A percentile compares a stretch with the other conserved stretches of the same genome.
These are phyloP conservation scores for Lepidopterella palustris DNA, from an alignment of 495 filamentous ascomycete species.

Conservation along the genomic window DNA sequence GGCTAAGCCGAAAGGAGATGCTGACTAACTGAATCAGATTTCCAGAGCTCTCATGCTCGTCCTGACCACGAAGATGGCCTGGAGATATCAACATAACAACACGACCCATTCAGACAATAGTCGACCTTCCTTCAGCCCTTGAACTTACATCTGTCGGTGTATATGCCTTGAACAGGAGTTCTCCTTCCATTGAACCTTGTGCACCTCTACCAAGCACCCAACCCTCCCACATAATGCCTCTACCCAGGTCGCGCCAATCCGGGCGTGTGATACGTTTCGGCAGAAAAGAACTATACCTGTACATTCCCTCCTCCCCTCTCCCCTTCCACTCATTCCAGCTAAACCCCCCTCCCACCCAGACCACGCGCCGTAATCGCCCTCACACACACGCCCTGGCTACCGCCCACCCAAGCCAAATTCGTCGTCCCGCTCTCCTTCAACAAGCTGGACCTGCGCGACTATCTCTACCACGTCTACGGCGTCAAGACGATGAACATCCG, in stretches of 20 bases:
- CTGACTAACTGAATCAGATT: too few species aligned
- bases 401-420: conserved; percentile 75
- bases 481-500: conserved; percentile 62
- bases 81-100: background rate
- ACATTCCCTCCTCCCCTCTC: conserved; percentile 4
- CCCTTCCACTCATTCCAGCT: background rate
- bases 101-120: background rate
- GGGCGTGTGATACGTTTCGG: conserved; percentile 24
- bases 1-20: too few species aligned
- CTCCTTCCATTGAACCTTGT: background rate
- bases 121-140: background rate
- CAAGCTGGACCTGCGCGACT: conserved; percentile 88
- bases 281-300: conserved; percentile 38
- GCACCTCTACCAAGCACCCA: background rate
- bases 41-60: too few species aligned
- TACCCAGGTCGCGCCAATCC: background rate
- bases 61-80: too few species aligned
- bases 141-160: background rate
- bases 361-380: conserved; percentile 73
- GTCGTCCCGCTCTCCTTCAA: conserved; percentile 78
- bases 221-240: background rate
- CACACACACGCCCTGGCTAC: conserved; percentile 61
- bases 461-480: conserved; percentile 69
- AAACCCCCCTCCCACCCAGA: conserved; percentile 39
- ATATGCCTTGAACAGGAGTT: background rate